Evolutionary conservation across 2,329 filamentous ascomycete genomes (phyloP), one percentile per base, ranked within the genome.

Genomic region (Fusarium sp.): DNA sequence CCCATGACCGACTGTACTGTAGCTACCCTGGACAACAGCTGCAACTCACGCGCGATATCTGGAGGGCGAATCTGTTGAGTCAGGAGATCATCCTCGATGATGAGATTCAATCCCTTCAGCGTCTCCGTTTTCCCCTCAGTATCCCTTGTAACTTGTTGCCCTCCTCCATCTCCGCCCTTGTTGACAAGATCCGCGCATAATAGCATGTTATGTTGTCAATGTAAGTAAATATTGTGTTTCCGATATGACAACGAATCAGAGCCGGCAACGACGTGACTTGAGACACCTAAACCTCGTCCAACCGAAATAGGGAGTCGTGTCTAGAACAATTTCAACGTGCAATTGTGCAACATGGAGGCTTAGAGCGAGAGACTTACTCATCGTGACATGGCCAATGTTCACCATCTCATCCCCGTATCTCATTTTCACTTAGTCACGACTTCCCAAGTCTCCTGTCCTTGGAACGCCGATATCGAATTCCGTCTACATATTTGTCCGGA

Each of bases 181-280:
- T 65, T 59, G 39, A 60, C 48, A 37, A 45, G 61, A 66, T 74
- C 42, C 60, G 31, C 70, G 48, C 42, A 25, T 41, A 39, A 55
- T 63, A 11, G 38, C n/a, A 44, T 70, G 62, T 44, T 46, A 33
- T 61, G 54, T 59, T 52, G 52, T 46, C 45, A 56, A 45, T 41
- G 44, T 60, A 66, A 59, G 51, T 72, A 72, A 72, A 66, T 65
- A 73, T 66, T 64, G 51, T 66, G 55, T 55, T 67, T 72, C 63
- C 29, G 25, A 63, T 70, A 42, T 25, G 25, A 48, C 33, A 49
- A 59, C 65, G 51, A 70, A 58, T 66, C 57, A 61, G 38, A 46
- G 19, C 37, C 45, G 45, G 48, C 41, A 60, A 49, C 48, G 54
- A 63, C 66, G 49, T 58, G 46, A 63, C 27, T 38, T 63, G 70